These are phyloP conservation scores for Fusarium metavorans DNA, from an alignment of 2,329 filamentous ascomycete genomes.

Conservation along the genomic window DNA sequence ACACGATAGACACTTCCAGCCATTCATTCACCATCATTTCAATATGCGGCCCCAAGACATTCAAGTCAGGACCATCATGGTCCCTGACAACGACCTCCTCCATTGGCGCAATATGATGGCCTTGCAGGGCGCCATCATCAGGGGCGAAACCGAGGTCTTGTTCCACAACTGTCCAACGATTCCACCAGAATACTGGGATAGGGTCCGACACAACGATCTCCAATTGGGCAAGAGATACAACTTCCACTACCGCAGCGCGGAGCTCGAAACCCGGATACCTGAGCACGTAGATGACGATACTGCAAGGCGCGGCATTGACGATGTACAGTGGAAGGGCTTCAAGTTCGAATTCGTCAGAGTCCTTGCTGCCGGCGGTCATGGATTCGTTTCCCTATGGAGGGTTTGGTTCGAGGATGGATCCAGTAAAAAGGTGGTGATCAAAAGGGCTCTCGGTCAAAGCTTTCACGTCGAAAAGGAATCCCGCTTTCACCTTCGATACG, in stretches of 20 bases:
- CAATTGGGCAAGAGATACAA: neutral
- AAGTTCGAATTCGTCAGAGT: slow-evolving; percentile 42
- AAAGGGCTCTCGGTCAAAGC: slow-evolving; percentile 13
- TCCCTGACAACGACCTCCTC: neutral
- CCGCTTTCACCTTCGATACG: slow-evolving; percentile 44
- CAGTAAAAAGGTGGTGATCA: slow-evolving; percentile 44
- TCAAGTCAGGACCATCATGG: neutral
- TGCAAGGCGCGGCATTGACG: neutral
- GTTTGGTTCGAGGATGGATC: slow-evolving; percentile 37
- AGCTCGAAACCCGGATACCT: neutral
- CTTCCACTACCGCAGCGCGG: neutral
- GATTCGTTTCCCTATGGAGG: slow-evolving; percentile 42
- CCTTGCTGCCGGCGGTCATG: slow-evolving; percentile 44
- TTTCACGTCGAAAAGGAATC: slow-evolving; percentile 31
- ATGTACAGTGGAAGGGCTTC: slow-evolving; percentile 31
- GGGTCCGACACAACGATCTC: neutral
- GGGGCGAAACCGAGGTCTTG: slow-evolving; percentile 30
- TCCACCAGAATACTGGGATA: neutral
- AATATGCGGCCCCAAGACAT: slow-evolving; percentile 21
- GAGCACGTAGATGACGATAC: neutral
- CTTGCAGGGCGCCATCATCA: slow-evolving; percentile 34
- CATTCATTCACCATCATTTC: neutral
- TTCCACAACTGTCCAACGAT: slow-evolving; percentile 9
- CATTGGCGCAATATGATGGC: slow-evolving; percentile 18
- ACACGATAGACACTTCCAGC: neutral